Evolutionary conservation across 352 stramenopile species (phyloP).

Genomic region (Phytophthora agathidicida): DNA sequence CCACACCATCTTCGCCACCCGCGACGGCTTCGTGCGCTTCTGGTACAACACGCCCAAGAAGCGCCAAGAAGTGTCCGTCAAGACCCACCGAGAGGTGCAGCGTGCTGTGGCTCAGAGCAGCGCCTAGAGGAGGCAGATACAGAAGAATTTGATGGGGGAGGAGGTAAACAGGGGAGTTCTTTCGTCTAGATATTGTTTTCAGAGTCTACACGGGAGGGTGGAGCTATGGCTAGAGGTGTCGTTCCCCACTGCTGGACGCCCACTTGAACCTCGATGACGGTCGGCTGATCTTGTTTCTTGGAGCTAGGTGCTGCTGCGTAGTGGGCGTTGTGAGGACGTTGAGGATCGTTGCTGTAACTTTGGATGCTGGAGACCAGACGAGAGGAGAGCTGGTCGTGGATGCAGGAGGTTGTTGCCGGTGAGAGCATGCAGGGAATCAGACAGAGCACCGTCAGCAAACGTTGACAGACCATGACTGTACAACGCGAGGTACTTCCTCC

Average conservation of each 20-base stretch:
- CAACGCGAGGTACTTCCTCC: too few species aligned
- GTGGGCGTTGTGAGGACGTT: conserved; percentile 8
- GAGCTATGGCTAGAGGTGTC: background rate
- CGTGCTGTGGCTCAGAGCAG: conserved; percentile 32
- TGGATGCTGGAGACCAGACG: conserved; percentile 21
- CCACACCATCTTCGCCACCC: conserved; percentile 93
- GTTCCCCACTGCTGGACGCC: background rate
- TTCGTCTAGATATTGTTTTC: conserved; percentile 10
- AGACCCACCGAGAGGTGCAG: conserved; percentile 69
- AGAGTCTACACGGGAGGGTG: background rate
- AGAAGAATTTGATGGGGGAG: background rate
- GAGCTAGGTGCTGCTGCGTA: background rate
- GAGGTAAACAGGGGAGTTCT: conserved; percentile 15
- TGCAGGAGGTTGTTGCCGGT: conserved; percentile 1
- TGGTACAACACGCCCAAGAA: conserved; percentile 90
- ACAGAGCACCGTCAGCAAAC: background rate
- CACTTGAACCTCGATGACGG: conserved; percentile 23
- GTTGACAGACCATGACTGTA: background rate
- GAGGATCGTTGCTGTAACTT: conserved; percentile 23
- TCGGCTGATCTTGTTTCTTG: conserved; percentile 1
- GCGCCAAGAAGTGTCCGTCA: conserved; percentile 87
- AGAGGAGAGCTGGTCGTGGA: conserved; percentile 23
- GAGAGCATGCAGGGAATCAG: background rate
- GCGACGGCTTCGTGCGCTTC: conserved; percentile 91
- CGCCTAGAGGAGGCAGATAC: conserved; percentile 19